phyloP scores from a whole-genome alignment of 1,139 yeast genomes.

The Yamadazyma taylorii region DNA sequence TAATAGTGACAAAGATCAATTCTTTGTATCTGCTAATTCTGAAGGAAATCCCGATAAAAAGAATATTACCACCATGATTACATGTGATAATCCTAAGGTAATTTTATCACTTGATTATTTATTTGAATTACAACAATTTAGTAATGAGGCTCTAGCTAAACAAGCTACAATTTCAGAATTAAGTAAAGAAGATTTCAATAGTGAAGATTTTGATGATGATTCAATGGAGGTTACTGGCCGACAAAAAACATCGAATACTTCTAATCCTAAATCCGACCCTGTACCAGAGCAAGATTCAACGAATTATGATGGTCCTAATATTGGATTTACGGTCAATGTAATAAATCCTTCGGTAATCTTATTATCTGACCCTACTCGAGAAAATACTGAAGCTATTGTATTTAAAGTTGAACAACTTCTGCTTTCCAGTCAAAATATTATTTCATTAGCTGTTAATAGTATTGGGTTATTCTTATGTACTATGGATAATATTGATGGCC shows the following conservation, averaged over 20 bases:
- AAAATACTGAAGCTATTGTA: slow-evolving; percentile 83
- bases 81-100: slow-evolving; percentile 78
- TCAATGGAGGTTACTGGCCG: not conserved
- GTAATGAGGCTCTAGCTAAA: slow-evolving; percentile 42
- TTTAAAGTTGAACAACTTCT: slow-evolving; percentile 82
- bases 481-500: slow-evolving; percentile 66
- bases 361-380: slow-evolving; percentile 73
- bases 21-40: slow-evolving; percentile 54
- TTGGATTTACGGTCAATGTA: slow-evolving; percentile 66
- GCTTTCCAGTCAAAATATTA: slow-evolving; percentile 64
- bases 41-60: slow-evolving; percentile 41
- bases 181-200: slow-evolving; percentile 16
- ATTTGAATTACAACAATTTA: slow-evolving; percentile 69
- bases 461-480: slow-evolving; percentile 83
- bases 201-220: slow-evolving; percentile 6
- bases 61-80: slow-evolving; percentile 52
- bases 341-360: slow-evolving; percentile 78
- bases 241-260: slow-evolving; percentile 1
- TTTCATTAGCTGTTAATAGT: slow-evolving; percentile 69
- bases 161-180: slow-evolving; percentile 21
- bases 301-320: slow-evolving; percentile 7
- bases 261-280: not conserved
- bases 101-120: slow-evolving; percentile 85
- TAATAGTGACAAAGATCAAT: slow-evolving; percentile 65
- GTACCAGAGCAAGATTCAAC: slow-evolving; percentile 1